Percentiles rank a stretch among this genome's conserved stretches.
Evolutionary conservation across 345 rosid genomes (phyloP).

Genomic region (Populus simonii): DNA sequence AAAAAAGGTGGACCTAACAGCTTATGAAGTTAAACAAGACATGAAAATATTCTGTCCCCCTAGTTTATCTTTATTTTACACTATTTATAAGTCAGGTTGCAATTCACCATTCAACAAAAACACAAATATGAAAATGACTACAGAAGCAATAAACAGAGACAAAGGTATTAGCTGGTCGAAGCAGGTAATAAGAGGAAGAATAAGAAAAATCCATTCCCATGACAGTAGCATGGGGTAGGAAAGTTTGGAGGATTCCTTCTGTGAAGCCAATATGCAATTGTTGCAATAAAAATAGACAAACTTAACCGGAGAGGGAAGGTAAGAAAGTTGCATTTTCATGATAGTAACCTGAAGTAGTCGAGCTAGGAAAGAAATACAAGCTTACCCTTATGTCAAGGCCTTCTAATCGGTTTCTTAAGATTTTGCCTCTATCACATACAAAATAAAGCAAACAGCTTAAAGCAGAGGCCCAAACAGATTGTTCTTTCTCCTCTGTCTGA

Average conservation of each 20-base stretch:
- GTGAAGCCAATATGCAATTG: background rate
- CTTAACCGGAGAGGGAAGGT: background rate
- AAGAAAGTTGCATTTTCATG: background rate
- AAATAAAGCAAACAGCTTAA: slow-evolving; percentile 95
- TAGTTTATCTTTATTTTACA: too few relatives aligned
- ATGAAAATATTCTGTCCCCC: background rate
- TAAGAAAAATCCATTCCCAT: background rate
- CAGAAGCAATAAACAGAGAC: background rate
- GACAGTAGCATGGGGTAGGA: background rate
- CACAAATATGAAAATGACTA: background rate
- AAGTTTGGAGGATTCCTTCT: background rate
- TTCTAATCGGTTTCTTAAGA: slow-evolving; percentile 64
- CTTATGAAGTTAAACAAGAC: background rate
- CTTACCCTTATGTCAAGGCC: slow-evolving; percentile 99
- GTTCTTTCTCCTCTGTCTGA: slow-evolving; percentile 85
- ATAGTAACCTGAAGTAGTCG: background rate
- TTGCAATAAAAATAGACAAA: background rate
- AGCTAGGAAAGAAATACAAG: slow-evolving; percentile 16
- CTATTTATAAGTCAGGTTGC: too few relatives aligned
- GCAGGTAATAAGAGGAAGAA: background rate
- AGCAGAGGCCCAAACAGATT: slow-evolving; percentile 95
- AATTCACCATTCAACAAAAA: too few relatives aligned
- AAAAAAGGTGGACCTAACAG: background rate
- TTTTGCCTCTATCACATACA: slow-evolving; percentile 86
- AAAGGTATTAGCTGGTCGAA: background rate